Percentiles rank a stretch among this genome's conserved stretches.
phyloP scores from a whole-genome alignment of 495 filamentous ascomycete species.

The Clavariopsis aquatica region DNA sequence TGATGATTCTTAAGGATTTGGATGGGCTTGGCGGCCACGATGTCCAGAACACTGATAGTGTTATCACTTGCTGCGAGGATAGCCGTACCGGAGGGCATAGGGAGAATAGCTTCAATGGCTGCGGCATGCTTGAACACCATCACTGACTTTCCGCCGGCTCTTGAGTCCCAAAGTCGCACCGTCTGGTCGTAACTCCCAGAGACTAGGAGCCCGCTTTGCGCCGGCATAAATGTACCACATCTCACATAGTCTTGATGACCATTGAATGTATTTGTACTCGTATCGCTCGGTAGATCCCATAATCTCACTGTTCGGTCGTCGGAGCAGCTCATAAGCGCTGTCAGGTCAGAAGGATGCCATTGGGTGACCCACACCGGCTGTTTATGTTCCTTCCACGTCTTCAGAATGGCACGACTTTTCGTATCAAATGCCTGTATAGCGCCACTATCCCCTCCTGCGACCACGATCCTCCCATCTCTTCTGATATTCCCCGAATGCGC shows the following conservation, averaged over 20 bases:
- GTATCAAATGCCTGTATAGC: slow-evolving; percentile 94
- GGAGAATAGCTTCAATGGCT: slow-evolving; percentile 80
- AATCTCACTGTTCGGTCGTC: slow-evolving; percentile 90
- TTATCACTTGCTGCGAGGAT: slow-evolving; percentile 82
- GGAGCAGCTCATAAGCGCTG: slow-evolving; percentile 75
- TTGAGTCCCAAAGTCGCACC: slow-evolving; percentile 89
- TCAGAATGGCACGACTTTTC: slow-evolving; percentile 81
- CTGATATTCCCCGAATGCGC: slow-evolving; percentile 85
- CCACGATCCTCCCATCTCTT: slow-evolving; percentile 81
- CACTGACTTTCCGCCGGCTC: slow-evolving; percentile 50
- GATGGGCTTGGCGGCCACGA: slow-evolving; percentile 85
- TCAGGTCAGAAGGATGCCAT: slow-evolving; percentile 84
- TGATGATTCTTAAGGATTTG: slow-evolving; percentile 90
- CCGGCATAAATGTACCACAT: slow-evolving; percentile 80
- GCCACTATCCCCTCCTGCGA: slow-evolving; percentile 87
- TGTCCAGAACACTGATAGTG: slow-evolving; percentile 88
- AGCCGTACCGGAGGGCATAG: slow-evolving; percentile 81
- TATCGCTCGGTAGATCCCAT: slow-evolving; percentile 87
- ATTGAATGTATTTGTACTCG: slow-evolving; percentile 71
- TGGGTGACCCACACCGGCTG: slow-evolving; percentile 90
- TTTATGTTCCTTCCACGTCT: slow-evolving; percentile 94
- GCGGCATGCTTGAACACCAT: slow-evolving; percentile 90
- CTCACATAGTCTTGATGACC: slow-evolving; percentile 94
- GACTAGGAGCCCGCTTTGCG: slow-evolving; percentile 71
- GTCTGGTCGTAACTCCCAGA: slow-evolving; percentile 93